These are phyloP conservation scores for Oryza brachyantha DNA, from an alignment of 176 grass and related monocot species.

Conservation along the genomic window DNA sequence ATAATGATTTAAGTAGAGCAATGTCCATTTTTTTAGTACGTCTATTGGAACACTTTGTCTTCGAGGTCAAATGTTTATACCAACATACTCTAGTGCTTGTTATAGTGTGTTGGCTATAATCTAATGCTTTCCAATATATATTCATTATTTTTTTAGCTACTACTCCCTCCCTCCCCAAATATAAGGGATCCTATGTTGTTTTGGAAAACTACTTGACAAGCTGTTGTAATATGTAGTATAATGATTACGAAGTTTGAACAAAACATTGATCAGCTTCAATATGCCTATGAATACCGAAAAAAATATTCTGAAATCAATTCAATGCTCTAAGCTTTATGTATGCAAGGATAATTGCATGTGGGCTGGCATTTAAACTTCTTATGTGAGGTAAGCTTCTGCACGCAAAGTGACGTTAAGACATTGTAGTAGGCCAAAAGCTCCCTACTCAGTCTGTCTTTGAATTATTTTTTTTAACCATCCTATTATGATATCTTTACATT, in stretches of 20 bases:
- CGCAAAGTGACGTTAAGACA: neutral
- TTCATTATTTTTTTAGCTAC: neutral
- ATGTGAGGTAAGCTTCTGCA: neutral
- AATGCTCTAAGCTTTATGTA: neutral
- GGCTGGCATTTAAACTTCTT: neutral
- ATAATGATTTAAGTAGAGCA: neutral
- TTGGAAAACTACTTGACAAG: neutral
- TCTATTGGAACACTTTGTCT: neutral
- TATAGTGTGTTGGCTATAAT: neutral
- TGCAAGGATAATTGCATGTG: neutral
- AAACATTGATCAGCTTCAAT: neutral
- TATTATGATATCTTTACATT: neutral
- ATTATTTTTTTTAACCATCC: conserved; percentile 4
- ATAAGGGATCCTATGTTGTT: no score
- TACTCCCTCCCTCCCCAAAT: no score
- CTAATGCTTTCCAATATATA: neutral
- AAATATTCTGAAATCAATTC: neutral
- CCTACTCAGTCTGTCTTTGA: neutral
- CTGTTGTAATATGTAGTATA: neutral
- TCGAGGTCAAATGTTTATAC: neutral
- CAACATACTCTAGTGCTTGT: neutral
- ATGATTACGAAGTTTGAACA: neutral
- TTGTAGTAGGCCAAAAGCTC: neutral
- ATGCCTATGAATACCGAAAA: neutral
- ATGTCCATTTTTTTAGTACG: neutral